Base-by-base conservation (phyloP, 225 moss, liverwort and hornwort species). In the Marchantia polymorpha region DNA sequence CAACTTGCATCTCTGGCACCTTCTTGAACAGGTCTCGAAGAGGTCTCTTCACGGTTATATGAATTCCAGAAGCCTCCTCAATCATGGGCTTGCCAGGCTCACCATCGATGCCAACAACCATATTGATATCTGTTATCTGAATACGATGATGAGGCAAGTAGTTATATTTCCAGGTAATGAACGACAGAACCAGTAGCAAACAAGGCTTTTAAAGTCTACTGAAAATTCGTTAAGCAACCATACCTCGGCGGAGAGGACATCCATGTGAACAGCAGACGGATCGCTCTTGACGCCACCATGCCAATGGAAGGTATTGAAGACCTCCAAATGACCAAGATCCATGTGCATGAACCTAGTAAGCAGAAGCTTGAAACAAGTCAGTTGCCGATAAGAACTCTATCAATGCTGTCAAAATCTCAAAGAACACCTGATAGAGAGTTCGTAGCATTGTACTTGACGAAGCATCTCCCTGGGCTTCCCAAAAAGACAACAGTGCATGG, bases 221-320 rank as follows among this genome's bases (percentile, higher is more conserved):
- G 23, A 27, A 12, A 7, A 73, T 5, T 39, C 39, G 26, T 12
- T 3, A 73, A 55, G 74, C 46, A 14, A 17, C 15, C 26, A 81
- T 87, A 97, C 96, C 96, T 97, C 93, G 27, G 94, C 94, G 81
- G 86, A 92, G 67, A 97, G 91, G 58, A 97, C 87, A 88, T 97
- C 96, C 78, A 97, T 83, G 78, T 97, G 96, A 47, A 97, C 94
- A 77, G 94, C 94, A 85, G 96, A 92, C 58, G 93, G 85, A 82
- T 92, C 89, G 79, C 84, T 87, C 85, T 91, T 93, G 27, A 76
- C 86, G 79, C 96, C 96, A 81, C 96, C 94, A 88, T 94, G 94
- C 96, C 96, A 97, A 68, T 92, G 89, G 69, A 97, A 88, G 59
- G 85, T 89, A 74, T 97, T 97, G 82, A 91, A 90, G 76, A 97